Conservation (phyloP, 1,284 basidiomycete species). For the Leccinum pallidistipes region DNA sequence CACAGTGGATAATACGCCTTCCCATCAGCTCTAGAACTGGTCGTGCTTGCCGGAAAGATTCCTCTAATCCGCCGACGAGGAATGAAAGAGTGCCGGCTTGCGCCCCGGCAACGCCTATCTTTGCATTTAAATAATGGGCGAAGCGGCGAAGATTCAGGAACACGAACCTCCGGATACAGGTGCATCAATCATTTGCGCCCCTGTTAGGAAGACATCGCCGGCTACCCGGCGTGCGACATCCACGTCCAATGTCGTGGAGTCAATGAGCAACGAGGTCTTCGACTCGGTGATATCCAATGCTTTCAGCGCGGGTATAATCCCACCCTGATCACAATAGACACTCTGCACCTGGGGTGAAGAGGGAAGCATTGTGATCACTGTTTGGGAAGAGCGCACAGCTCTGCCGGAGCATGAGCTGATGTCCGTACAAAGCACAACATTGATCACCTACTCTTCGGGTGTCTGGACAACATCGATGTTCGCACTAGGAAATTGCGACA, state of each 20-base stretch:
- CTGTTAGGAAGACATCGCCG: constrained; percentile 48
- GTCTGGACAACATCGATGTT: constrained; percentile 55
- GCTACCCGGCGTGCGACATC: constrained; percentile 68
- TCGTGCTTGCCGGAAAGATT: constrained; percentile 59
- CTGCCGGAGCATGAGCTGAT: constrained; percentile 38
- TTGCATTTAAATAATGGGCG: constrained; percentile 3
- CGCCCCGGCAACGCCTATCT: constrained; percentile 76
- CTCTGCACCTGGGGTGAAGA: constrained; percentile 79
- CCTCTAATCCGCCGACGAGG: constrained; percentile 78
- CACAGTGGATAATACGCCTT: constrained; percentile 79
- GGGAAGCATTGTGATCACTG: constrained; percentile 84
- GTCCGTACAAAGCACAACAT: constrained; percentile 7
- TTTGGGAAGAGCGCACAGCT: constrained; percentile 60
- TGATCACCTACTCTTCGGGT: constrained; percentile 64
- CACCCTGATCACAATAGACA: constrained; percentile 62
- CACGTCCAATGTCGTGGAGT: constrained; percentile 87
- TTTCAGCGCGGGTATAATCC: constrained; percentile 60
- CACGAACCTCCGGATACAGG: constrained; percentile 84
- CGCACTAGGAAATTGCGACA: constrained; percentile 55
- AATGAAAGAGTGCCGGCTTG: constrained; percentile 86
- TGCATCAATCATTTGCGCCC: constrained; percentile 85
- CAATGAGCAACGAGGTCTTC: constrained; percentile 68
- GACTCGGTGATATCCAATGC: constrained; percentile 43
- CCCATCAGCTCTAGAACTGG: constrained; percentile 78
- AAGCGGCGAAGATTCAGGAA: constrained; percentile 4